A percentile compares a stretch with the other conserved stretches of the same genome.
Evolutionary conservation across 2,329 filamentous ascomycete genomes (phyloP).

Genomic region (Pestalotiopsis sp.): DNA sequence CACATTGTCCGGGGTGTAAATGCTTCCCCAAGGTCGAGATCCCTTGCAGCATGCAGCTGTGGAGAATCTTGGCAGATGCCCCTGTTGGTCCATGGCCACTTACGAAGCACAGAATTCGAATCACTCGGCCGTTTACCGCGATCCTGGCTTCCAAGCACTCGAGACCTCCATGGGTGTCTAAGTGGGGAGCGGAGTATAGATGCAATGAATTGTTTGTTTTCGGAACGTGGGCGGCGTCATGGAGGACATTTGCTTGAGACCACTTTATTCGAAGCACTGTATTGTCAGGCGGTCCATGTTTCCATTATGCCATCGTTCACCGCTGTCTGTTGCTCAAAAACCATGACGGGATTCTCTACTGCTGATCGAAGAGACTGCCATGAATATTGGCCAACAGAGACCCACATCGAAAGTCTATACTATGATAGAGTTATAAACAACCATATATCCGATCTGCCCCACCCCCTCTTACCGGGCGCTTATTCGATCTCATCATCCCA

Average conservation of each 20-base stretch:
- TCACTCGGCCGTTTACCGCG: conserved; percentile 7
- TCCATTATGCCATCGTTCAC: too few species aligned
- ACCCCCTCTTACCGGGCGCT: not conserved
- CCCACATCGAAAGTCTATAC: not conserved
- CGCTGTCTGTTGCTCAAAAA: not conserved
- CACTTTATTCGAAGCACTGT: not conserved
- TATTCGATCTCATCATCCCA: not conserved
- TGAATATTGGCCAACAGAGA: not conserved
- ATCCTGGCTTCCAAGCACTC: not conserved
- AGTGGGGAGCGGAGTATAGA: not conserved
- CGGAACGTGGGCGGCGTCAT: not conserved
- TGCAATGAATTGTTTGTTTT: not conserved
- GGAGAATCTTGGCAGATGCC: not conserved
- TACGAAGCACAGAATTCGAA: conserved; percentile 1
- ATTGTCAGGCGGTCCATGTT: too few species aligned
- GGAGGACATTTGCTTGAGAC: not conserved
- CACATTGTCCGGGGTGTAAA: not conserved
- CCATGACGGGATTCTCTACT: not conserved
- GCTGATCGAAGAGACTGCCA: not conserved
- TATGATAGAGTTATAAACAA: not conserved
- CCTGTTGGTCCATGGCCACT: not conserved
- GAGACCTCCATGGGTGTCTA: not conserved
- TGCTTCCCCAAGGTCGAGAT: not conserved
- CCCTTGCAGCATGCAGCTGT: not conserved
- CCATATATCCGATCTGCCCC: not conserved